Percentiles rank a stretch among this genome's conserved stretches.
phyloP scores from a whole-genome alignment of 2,329 filamentous ascomycete species.

The Epichloe aotearoae region DNA sequence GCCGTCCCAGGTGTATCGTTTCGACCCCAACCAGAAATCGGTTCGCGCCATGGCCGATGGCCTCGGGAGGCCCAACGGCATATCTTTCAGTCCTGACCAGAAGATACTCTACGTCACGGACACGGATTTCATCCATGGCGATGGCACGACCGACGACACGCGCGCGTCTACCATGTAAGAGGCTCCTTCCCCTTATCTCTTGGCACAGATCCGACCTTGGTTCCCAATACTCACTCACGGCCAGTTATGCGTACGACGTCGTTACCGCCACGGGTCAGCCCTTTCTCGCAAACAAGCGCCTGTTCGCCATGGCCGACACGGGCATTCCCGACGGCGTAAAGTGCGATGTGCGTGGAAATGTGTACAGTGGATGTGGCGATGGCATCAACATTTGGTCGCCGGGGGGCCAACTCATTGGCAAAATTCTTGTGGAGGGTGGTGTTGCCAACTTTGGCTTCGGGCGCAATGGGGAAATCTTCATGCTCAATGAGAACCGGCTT shows the following conservation, averaged over 20 bases:
- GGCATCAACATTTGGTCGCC: conserved; percentile 35
- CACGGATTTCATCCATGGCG: conserved; percentile 21
- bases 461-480: conserved; percentile 26
- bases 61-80: conserved; percentile 32
- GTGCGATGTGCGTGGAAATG: conserved; percentile 31
- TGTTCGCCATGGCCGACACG: conserved; percentile 35
- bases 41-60: conserved; percentile 33
- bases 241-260: conserved; percentile 24
- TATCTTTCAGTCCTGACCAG: conserved; percentile 32
- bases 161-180: conserved; percentile 16
- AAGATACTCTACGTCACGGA: conserved; percentile 32
- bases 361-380: conserved; percentile 36
- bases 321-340: conserved; percentile 36
- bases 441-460: conserved; percentile 37
- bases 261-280: conserved; percentile 15
- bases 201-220: not conserved
- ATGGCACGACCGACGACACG: conserved; percentile 17
- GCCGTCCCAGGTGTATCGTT: conserved; percentile 35
- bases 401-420: conserved; percentile 32
- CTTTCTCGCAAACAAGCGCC: conserved; percentile 31
- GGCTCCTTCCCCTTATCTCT: not conserved
- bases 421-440: conserved; percentile 27
- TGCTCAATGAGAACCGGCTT: conserved; percentile 33
- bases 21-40: conserved; percentile 23
- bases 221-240: too few relatives aligned